Evolutionary conservation across 2,329 filamentous ascomycete species (phyloP), one percentile per base, ranked within the genome.

Genomic region (Trichoderma aggressivum): DNA sequence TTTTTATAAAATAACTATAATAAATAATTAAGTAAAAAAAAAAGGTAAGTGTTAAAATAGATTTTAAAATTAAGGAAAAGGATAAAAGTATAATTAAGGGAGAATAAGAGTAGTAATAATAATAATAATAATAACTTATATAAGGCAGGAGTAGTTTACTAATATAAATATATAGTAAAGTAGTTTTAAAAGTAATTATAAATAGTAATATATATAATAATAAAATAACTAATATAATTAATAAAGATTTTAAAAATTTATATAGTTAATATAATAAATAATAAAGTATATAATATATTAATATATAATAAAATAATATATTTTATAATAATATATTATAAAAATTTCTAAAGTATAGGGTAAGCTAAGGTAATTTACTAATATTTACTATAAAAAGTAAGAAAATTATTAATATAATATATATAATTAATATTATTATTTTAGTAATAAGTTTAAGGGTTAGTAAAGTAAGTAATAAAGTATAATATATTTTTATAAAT

Each of bases 301-400:
- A 7, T 32, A 32, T 47, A 36, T 36, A 26, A 62, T 39, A 39
- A 18, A 26, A 16, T 61, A 26, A 60, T 70, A 30, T 70, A 39
- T 70, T 70, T 70, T 50, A 55, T 70, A 26, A 70, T 39, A 53
- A 21, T 39, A 61, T 70, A 70, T 16, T 58, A 70, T 53, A 70
- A 70, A 36, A 62, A 61, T 53, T 70, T 70, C 56, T n/a, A 53
- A 34, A 28, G 59, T 16, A 34, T 39, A n/a, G 21, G 26, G 7
- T 43, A 70, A 12, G 53, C 39, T 32, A 65, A 65, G 24, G 28
- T 65, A 24, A 50, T 65, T 12, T 47, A 65, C 18, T 47, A 47
- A 8, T 65, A 47, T 30, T 47, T 65, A 30, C 24, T 47, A 32
- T 14, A 18, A 3, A n/a, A 65, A 11, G 66, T 58, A 16, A 7